phyloP scores from a whole-genome alignment of 805 yeast species.

The Candida coleopterorum region DNA sequence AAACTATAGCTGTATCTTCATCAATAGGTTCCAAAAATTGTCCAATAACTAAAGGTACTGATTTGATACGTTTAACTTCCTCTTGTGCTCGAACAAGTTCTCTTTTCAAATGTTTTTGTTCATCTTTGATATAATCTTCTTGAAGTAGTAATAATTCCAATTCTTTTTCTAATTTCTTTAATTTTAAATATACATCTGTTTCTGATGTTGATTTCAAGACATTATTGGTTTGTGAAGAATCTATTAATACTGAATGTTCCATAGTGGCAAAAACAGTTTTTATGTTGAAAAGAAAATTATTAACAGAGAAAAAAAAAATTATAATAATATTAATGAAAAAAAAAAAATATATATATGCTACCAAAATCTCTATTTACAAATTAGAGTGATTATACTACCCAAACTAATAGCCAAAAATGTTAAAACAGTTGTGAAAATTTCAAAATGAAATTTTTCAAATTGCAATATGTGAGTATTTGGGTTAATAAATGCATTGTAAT shows the following conservation, averaged over 20 bases:
- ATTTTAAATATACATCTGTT: conserved; percentile 72
- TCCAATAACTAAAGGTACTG: conserved; percentile 97
- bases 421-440: conserved; percentile 12
- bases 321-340: no score
- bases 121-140: conserved; percentile 97
- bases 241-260: conserved; percentile 36
- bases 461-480: conserved; percentile 12
- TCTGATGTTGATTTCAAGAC: conserved; percentile 14
- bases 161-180: conserved; percentile 88
- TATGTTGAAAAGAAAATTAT: no score
- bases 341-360: conserved; percentile 1
- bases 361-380: conserved; percentile 8
- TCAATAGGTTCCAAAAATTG: conserved; percentile 97
- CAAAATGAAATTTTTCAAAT: conserved; percentile 20
- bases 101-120: conserved; percentile 91
- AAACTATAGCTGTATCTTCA: conserved; percentile 92
- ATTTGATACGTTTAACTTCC: conserved; percentile 95
- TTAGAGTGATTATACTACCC: conserved; percentile 17
- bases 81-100: conserved; percentile 96
- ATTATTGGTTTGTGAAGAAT: conserved; percentile 11
- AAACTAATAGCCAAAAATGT: conserved; percentile 15
- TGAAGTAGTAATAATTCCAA: conserved; percentile 79
- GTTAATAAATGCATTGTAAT: conserved; percentile 15
- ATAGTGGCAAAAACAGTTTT: conserved; percentile 16
- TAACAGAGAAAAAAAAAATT: no score